phyloP scores from a whole-genome alignment of 495 filamentous ascomycete genomes.

The Lasiosphaeriaceae sp. region DNA sequence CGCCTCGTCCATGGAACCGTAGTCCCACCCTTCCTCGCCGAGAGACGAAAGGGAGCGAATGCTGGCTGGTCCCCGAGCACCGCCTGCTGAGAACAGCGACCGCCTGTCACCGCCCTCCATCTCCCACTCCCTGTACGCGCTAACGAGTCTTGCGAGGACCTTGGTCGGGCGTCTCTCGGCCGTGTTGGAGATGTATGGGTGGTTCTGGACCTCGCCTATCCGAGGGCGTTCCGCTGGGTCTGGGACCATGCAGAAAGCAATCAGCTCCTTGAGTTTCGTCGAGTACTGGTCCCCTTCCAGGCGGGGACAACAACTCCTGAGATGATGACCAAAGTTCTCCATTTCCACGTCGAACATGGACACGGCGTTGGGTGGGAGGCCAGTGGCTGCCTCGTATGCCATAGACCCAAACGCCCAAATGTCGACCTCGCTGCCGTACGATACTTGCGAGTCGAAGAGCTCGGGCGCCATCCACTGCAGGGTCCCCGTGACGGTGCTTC shows the following conservation, averaged over 20 bases:
- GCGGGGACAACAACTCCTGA: slow-evolving; percentile 8
- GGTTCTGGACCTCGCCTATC: slow-evolving; percentile 10
- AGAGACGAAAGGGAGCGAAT: neutral
- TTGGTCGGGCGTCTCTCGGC: slow-evolving; percentile 3
- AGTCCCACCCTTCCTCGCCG: slow-evolving; percentile 5
- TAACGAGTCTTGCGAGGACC: slow-evolving; percentile 7
- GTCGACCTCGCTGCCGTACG: slow-evolving; percentile 15
- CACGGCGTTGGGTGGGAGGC: slow-evolving; percentile 11
- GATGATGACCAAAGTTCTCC: slow-evolving; percentile 7
- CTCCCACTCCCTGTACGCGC: slow-evolving; percentile 12
- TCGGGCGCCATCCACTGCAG: slow-evolving; percentile 18
- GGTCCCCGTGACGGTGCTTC: slow-evolving; percentile 17
- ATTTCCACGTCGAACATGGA: slow-evolving; percentile 4
- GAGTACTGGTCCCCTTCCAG: slow-evolving; percentile 13
- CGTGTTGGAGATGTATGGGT: slow-evolving; percentile 12
- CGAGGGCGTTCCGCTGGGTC: slow-evolving; percentile 7
- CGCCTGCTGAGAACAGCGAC: slow-evolving; percentile 14
- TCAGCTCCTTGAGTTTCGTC: slow-evolving; percentile 6
- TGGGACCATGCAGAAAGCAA: slow-evolving; percentile 12
- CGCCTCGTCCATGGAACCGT: slow-evolving; percentile 1
- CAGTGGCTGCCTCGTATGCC: slow-evolving; percentile 14
- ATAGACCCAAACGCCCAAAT: slow-evolving; percentile 18
- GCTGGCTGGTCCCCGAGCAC: slow-evolving; percentile 5
- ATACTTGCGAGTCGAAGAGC: slow-evolving; percentile 13
- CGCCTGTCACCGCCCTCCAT: slow-evolving; percentile 8